Evolutionary conservation across 495 filamentous ascomycete genomes (phyloP), one percentile per base, ranked within the genome.

Genomic region (Xylaria scruposa): DNA sequence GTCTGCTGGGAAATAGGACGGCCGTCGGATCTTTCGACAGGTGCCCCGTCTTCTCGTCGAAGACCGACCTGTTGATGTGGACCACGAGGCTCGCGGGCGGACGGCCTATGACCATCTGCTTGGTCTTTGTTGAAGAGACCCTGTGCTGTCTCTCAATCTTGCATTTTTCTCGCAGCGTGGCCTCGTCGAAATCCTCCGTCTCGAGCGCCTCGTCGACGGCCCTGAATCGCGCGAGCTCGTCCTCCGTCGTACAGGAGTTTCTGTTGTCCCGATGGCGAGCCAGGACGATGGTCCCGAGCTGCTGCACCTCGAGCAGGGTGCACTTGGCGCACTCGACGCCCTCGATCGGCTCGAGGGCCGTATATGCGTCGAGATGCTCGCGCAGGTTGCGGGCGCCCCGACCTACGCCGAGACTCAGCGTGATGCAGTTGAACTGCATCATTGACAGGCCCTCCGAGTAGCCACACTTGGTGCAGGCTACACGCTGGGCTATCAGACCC

Each of bases 291-390:
- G 78, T 79, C 46, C 89, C 70, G 1, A 80, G 59, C 8, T 74
- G 71, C 17, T 82, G 80, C 15, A 76, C 71, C 47, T 81, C 82
- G 0, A 95, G 75, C 8, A 98, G 85, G 0, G 96, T 96, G 81
- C 97, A 99, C 70, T 95, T 97, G 47, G 90, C 86, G 79, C 97
- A 99, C 74, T 98, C 91, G 19, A 98, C 94, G 0, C 92, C 93
- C 74, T 91, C 88, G 74, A 98, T 97, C 1, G 85, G 80, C 76
- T 98, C 97, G 31, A 98, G 83, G 19, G 89, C 86, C 67, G 94
- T 97, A 77, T 94, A 97, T 62, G 93, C 89, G 76, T 94, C 91
- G 42, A 99, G 83, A 74, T 93, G 93, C 54, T 95, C 91, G 62
- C 88, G 86, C 0, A 99, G 77, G 72, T 91, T 87, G 73, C 91